These are phyloP conservation scores for Ophiostoma montium DNA, from an alignment of 2,329 filamentous ascomycete species.

Conservation along the genomic window DNA sequence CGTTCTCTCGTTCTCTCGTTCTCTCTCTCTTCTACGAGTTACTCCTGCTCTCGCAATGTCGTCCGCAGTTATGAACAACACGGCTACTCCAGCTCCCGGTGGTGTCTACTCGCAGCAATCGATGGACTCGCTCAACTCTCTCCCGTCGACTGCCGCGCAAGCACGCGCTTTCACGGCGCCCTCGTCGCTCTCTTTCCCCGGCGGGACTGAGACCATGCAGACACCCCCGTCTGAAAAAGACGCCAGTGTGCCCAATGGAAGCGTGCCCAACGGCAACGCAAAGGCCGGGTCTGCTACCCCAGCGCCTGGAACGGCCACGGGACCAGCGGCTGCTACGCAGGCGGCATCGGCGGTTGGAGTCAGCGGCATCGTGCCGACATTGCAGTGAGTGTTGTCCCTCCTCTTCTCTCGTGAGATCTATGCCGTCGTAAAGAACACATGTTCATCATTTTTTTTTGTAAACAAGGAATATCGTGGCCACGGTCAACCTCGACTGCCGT, in stretches of 20 bases:
- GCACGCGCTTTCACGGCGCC: slow-evolving; percentile 92
- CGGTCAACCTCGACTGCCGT: slow-evolving; percentile 95
- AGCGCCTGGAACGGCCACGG: slow-evolving; percentile 12
- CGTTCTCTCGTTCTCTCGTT: background rate
- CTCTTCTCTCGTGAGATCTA: background rate
- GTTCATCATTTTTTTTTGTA: slow-evolving; percentile 11
- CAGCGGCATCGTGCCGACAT: slow-evolving; percentile 81
- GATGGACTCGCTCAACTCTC: slow-evolving; percentile 87
- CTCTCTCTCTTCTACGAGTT: background rate
- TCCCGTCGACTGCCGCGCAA: slow-evolving; percentile 82
- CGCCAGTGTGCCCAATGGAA: slow-evolving; percentile 12
- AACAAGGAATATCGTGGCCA: slow-evolving; percentile 93
- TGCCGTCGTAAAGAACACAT: slow-evolving; percentile 11
- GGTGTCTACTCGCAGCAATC: slow-evolving; percentile 14
- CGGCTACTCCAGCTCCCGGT: slow-evolving; percentile 10
- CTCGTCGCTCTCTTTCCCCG: slow-evolving; percentile 82
- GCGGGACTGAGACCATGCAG: slow-evolving; percentile 21
- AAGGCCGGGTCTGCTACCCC: slow-evolving; percentile 10
- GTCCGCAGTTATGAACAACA: slow-evolving; percentile 11
- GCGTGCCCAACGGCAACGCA: slow-evolving; percentile 10
- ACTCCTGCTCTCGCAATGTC: slow-evolving; percentile 6
- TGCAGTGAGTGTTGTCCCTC: slow-evolving; percentile 65
- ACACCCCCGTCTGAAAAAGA: slow-evolving; percentile 14
- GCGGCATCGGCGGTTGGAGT: slow-evolving; percentile 71
- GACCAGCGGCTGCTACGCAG: slow-evolving; percentile 53